Conservation (phyloP, 805 yeast genomes). For the Hanseniaspora jakobsenii region DNA sequence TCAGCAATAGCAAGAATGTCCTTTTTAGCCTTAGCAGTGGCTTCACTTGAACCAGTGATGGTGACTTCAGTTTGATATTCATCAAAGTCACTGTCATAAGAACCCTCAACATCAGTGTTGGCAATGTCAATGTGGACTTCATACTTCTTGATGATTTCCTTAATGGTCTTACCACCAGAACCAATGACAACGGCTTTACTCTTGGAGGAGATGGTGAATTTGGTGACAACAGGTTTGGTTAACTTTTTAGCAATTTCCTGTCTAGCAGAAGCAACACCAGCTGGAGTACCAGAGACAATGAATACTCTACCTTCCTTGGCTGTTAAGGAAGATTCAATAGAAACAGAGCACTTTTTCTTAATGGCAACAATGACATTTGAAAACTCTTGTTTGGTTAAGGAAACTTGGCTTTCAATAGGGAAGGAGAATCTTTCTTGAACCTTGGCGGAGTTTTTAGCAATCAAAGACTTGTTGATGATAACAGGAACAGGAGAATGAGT, state of each 20-base stretch:
- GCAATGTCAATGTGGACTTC: constrained; percentile 55
- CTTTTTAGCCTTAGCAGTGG: constrained; percentile 60
- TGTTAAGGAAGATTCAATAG: constrained; percentile 73
- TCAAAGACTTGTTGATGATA: constrained; percentile 19
- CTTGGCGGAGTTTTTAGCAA: constrained; percentile 37
- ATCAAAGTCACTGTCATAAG: constrained; percentile 44
- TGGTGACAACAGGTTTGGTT: constrained; percentile 56
- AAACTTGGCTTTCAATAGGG: constrained; percentile 54
- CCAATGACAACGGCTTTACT: constrained; percentile 76
- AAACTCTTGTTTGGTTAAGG: constrained; percentile 52
- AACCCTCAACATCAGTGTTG: constrained; percentile 26
- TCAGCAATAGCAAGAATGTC: constrained; percentile 61
- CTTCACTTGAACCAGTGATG: constrained; percentile 74
- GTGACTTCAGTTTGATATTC: constrained; percentile 50
- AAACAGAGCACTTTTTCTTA: constrained; percentile 48
- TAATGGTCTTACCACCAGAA: constrained; percentile 68
- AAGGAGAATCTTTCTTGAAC: constrained; percentile 73
- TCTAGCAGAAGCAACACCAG: constrained; percentile 55
- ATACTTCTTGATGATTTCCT: constrained; percentile 59
- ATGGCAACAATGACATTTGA: constrained; percentile 53
- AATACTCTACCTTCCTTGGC: constrained; percentile 63
- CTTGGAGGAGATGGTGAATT: constrained; percentile 60
- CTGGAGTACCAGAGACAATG: constrained; percentile 63
- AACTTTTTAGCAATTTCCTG: constrained; percentile 63
- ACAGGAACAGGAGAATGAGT: constrained; percentile 17